These are phyloP conservation scores for Claviceps paspali DNA, from an alignment of 2,329 filamentous ascomycete species.

Conservation along the genomic window DNA sequence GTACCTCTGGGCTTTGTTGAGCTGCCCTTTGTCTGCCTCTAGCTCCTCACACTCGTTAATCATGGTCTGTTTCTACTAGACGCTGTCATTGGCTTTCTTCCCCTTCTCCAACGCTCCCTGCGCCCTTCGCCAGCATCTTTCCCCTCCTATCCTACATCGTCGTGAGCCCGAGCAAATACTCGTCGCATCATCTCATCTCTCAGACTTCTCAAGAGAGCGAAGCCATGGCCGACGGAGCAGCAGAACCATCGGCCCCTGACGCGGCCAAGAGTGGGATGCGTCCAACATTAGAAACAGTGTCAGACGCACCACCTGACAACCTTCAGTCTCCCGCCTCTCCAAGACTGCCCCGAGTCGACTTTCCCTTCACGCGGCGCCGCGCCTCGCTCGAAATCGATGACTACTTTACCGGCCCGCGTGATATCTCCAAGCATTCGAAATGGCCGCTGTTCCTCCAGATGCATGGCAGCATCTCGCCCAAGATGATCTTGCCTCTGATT, in stretches of 20 bases:
- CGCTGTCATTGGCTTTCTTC: no score
- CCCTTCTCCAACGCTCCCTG: slow-evolving; percentile 10
- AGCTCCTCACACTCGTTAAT: background rate
- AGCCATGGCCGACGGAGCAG: slow-evolving; percentile 2
- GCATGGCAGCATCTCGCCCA: slow-evolving; percentile 60
- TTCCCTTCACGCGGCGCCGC: slow-evolving; percentile 13
- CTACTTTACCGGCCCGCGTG: slow-evolving; percentile 51
- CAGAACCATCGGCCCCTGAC: background rate
- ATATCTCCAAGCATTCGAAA: slow-evolving; percentile 60
- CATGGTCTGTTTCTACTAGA: background rate
- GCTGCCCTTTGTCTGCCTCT: no score
- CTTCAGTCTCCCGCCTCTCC: slow-evolving; percentile 2
- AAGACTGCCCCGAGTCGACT: background rate
- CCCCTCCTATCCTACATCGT: no score
- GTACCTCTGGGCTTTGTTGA: background rate
- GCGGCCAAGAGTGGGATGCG: background rate
- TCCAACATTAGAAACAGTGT: no score
- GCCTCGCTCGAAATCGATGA: slow-evolving; percentile 37
- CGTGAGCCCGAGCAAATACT: no score
- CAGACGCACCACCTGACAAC: background rate
- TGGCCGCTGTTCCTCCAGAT: slow-evolving; percentile 62
- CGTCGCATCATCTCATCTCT: no score
- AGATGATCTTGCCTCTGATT: slow-evolving; percentile 54
- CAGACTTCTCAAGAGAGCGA: background rate
- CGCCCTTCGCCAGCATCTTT: no score